A percentile compares a stretch with the other conserved stretches of the same genome.
phyloP scores from a whole-genome alignment of 192 early-diverging fungal species.

The Funneliformis mosseae region DNA sequence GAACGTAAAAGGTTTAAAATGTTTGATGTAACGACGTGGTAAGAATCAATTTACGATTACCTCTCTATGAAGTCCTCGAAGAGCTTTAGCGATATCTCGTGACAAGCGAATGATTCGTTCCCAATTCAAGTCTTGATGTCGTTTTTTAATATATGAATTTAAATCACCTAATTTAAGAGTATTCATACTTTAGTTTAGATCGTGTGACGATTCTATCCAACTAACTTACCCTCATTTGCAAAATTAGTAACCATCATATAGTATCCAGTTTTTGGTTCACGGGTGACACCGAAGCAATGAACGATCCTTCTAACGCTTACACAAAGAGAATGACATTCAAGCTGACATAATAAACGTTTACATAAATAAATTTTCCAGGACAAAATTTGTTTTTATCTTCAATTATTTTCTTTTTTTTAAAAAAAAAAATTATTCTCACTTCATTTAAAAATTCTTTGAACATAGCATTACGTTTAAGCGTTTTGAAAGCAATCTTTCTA shows the following conservation, averaged over 20 bases:
- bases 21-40: no score
- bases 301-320: neutral
- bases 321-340: neutral
- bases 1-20: no score
- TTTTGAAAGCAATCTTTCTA: slow-evolving; percentile 5
- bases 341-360: neutral
- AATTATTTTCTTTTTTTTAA: neutral
- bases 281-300: slow-evolving; percentile 19
- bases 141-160: neutral
- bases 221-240: neutral
- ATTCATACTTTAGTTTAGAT: neutral
- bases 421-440: neutral
- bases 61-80: neutral
- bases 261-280: neutral
- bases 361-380: neutral
- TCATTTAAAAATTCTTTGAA: slow-evolving; percentile 6
- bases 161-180: neutral
- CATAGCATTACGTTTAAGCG: neutral
- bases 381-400: neutral
- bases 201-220: neutral
- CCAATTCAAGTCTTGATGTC: neutral
- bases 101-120: neutral
- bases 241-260: slow-evolving; percentile 10
- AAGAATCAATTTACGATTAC: no score
- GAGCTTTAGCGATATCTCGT: neutral